These are phyloP conservation scores for Perilla frutescens DNA, from an alignment of 257 asterid species.

Conservation along the genomic window DNA sequence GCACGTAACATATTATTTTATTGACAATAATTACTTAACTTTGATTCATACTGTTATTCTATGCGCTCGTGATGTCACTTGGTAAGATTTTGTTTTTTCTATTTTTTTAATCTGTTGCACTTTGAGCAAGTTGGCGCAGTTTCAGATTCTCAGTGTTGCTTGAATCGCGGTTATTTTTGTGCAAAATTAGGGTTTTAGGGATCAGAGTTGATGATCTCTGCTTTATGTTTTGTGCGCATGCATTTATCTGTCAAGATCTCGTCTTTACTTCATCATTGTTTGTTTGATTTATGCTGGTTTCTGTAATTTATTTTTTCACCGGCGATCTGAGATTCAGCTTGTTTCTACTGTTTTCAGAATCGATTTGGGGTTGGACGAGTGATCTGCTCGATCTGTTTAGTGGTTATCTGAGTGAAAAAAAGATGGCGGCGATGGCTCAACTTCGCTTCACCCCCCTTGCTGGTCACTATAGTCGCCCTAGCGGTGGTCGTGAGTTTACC, in stretches of 20 bases:
- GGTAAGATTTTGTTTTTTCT: background rate
- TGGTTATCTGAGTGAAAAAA: background rate
- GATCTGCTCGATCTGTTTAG: constrained; percentile 19
- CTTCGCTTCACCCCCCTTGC: constrained; percentile 50
- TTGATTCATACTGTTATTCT: background rate
- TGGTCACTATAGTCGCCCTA: constrained; percentile 28
- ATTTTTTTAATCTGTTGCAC: background rate
- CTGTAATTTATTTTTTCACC: background rate
- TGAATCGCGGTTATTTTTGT: constrained; percentile 6
- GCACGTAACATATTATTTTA: background rate
- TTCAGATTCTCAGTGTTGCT: constrained; percentile 4
- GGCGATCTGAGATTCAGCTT: constrained; percentile 31
- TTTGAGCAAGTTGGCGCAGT: constrained; percentile 27
- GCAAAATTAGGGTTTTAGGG: constrained; percentile 17
- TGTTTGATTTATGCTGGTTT: background rate
- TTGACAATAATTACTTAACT: background rate
- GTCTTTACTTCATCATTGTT: constrained; percentile 7
- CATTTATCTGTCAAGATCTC: constrained; percentile 7
- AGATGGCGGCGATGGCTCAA: constrained; percentile 49
- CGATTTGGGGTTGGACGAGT: constrained; percentile 3
- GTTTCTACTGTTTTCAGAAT: constrained; percentile 17
- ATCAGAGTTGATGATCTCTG: constrained; percentile 29
- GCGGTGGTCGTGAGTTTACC: constrained; percentile 20
- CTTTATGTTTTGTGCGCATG: constrained; percentile 29
- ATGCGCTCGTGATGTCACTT: constrained; percentile 1